phyloP scores from a whole-genome alignment of 495 filamentous ascomycete species.

The Penicillium coffeae region DNA sequence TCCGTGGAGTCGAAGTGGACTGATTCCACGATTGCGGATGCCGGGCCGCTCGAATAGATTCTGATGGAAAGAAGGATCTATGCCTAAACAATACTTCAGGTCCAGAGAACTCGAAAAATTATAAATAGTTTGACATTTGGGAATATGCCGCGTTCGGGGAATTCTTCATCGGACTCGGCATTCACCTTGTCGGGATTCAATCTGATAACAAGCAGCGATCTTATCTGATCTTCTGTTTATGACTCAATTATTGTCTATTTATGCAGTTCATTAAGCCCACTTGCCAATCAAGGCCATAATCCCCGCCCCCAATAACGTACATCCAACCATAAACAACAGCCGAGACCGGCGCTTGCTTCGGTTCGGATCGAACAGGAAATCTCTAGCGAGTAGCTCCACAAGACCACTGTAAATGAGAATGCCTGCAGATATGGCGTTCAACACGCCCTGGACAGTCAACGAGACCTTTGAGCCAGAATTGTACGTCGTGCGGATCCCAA shows the following conservation, averaged over 20 bases:
- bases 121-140: too few species aligned
- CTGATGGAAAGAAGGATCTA: neutral
- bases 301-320: slow-evolving; percentile 28
- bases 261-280: slow-evolving; percentile 28
- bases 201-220: too few species aligned
- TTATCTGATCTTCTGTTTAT: neutral
- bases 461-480: slow-evolving; percentile 27
- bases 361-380: slow-evolving; percentile 38
- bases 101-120: too few species aligned
- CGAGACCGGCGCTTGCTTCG: slow-evolving; percentile 27
- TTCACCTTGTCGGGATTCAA: too few species aligned
- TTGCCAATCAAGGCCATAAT: slow-evolving; percentile 38
- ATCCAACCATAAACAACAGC: slow-evolving; percentile 33
- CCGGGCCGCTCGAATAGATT: neutral
- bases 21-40: neutral
- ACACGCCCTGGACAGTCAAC: slow-evolving; percentile 21
- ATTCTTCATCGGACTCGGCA: too few species aligned
- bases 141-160: too few species aligned
- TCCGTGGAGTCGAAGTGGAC: slow-evolving; percentile 1
- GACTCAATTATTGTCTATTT: neutral
- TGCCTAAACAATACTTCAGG: too few species aligned
- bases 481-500: slow-evolving; percentile 37
- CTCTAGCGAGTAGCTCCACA: slow-evolving; percentile 37
- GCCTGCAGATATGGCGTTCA: slow-evolving; percentile 35
- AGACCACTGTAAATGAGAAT: slow-evolving; percentile 39